A percentile compares a stretch with the other conserved stretches of the same genome.
Conservation (phyloP, 257 asterid species). For the Ehretia macrophylla region DNA sequence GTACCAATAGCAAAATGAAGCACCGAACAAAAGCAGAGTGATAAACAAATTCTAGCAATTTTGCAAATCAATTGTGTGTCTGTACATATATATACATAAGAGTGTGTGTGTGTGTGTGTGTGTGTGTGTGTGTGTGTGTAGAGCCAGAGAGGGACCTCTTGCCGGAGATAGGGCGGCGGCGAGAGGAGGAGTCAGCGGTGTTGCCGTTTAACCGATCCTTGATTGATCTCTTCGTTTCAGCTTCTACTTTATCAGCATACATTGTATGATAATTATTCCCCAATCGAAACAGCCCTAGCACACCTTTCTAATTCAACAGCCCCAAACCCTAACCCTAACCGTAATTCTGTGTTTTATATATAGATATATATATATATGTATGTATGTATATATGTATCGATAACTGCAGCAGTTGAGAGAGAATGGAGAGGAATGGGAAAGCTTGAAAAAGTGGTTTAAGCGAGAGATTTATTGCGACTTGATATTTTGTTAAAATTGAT, state of each 20-base stretch:
- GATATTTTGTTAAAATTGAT: background rate
- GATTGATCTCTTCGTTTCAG: background rate
- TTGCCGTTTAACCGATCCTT: conserved; percentile 5
- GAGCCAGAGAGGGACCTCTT: background rate
- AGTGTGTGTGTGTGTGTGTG: no score
- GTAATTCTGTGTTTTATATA: no score
- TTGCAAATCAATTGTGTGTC: background rate
- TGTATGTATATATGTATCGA: background rate
- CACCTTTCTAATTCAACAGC: background rate
- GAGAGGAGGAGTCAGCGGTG: conserved; percentile 3
- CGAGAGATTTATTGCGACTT: background rate
- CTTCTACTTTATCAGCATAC: conserved; percentile 4
- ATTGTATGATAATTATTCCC: conserved; percentile 42
- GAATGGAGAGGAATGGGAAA: background rate
- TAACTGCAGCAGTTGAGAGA: background rate
- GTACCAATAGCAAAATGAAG: background rate
- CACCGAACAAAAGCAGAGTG: background rate
- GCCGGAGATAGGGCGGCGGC: background rate
- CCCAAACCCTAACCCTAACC: conserved; percentile 36
- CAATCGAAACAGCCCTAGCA: conserved; percentile 14
- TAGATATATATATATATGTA: no score
- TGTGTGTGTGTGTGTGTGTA: background rate
- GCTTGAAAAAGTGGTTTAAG: background rate
- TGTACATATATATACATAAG: background rate
- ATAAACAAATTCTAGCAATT: background rate